Evolutionary conservation across 23 red algal species (phyloP).

Genomic region (Gracilaria vermiculophylla): DNA sequence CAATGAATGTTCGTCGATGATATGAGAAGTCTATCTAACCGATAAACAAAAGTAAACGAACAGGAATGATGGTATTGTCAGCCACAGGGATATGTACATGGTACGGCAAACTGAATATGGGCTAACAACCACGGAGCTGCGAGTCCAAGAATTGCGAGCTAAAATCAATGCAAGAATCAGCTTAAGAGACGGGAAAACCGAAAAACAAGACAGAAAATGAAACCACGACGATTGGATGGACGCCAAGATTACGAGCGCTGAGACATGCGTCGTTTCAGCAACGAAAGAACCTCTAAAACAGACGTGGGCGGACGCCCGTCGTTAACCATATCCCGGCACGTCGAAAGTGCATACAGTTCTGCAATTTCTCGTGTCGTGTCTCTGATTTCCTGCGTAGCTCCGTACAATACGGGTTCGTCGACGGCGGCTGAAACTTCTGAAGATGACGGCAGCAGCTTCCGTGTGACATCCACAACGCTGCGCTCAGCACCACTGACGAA

Average conservation of each 20-base stretch:
- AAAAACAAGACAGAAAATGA: constrained; percentile 6
- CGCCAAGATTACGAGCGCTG: background rate
- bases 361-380: constrained; percentile 52
- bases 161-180: background rate
- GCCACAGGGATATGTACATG: constrained; percentile 1
- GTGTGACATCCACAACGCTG: constrained; percentile 34
- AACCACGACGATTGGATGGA: background rate
- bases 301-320: constrained; percentile 58
- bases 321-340: constrained; percentile 55
- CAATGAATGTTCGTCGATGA: too few species aligned
- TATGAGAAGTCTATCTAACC: too few species aligned
- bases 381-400: constrained; percentile 34
- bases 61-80: background rate
- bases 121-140: background rate
- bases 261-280: constrained; percentile 23
- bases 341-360: constrained; percentile 48
- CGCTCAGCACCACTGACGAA: constrained; percentile 52
- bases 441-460: constrained; percentile 18
- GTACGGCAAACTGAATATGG: background rate
- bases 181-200: background rate
- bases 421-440: constrained; percentile 26
- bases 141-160: background rate
- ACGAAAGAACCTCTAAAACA: constrained; percentile 33
- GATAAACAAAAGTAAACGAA: constrained; percentile 10
- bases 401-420: background rate